These are phyloP conservation scores for Colletotrichum phormii DNA, from an alignment of 2,329 filamentous ascomycete species.

Conservation along the genomic window DNA sequence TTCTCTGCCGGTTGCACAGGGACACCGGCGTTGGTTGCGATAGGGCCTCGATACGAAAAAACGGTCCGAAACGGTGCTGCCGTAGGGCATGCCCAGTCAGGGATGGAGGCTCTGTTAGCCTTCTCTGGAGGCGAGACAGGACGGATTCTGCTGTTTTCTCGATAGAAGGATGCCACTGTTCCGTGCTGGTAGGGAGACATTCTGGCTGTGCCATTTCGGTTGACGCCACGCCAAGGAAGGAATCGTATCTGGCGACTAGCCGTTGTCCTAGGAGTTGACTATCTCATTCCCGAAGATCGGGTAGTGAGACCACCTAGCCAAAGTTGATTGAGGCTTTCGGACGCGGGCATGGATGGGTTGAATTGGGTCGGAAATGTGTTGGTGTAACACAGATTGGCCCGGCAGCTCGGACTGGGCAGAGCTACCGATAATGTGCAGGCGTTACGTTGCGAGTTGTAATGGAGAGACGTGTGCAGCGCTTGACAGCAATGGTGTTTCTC, in stretches of 20 bases:
- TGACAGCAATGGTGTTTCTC: too few species aligned
- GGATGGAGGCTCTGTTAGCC: background rate
- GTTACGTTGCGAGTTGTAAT: background rate
- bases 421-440: background rate
- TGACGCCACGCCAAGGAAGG: conserved; percentile 12
- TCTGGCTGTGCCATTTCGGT: conserved; percentile 8
- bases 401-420: background rate
- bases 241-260: conserved; percentile 17
- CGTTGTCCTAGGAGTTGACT: background rate
- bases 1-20: background rate
- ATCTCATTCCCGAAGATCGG: conserved; percentile 5
- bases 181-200: conserved; percentile 29
- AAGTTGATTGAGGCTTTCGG: background rate
- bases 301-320: conserved; percentile 15
- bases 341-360: background rate
- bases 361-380: background rate
- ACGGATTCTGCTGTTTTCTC: conserved; percentile 12
- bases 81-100: background rate
- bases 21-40: conserved; percentile 1
- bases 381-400: background rate
- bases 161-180: conserved; percentile 13
- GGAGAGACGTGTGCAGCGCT: too few species aligned
- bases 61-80: conserved; percentile 6
- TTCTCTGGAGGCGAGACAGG: background rate
- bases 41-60: background rate